Evolutionary conservation across 2,329 filamentous ascomycete genomes (phyloP).

Genomic region (Penicillium sp.): DNA sequence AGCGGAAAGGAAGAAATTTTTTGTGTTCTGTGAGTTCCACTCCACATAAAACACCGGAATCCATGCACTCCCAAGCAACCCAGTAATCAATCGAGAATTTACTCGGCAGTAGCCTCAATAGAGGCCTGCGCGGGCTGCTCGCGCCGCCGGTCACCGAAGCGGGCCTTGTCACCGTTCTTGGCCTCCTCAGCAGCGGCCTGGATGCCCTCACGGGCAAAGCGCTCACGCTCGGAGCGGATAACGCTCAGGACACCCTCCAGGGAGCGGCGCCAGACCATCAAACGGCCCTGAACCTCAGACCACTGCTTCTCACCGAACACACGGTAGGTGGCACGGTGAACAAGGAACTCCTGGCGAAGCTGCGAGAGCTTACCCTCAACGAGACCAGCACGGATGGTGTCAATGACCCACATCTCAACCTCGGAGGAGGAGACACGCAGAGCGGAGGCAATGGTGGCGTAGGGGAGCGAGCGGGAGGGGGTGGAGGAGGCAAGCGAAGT

Average conservation of each 20-base stretch:
- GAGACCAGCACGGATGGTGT: constrained; percentile 91
- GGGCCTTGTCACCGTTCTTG: constrained; percentile 30
- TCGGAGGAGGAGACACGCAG: constrained; percentile 80
- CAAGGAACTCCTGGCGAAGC: constrained; percentile 86
- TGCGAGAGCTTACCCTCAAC: constrained; percentile 97
- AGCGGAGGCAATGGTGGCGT: constrained; percentile 77
- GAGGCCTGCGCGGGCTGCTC: constrained; percentile 27
- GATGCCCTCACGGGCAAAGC: constrained; percentile 67
- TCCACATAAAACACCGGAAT: constrained; percentile 22
- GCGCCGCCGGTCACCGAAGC: constrained; percentile 34
- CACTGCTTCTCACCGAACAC: constrained; percentile 98
- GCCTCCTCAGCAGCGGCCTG: constrained; percentile 57
- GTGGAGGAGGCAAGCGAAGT: constrained; percentile 83
- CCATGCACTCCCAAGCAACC: constrained; percentile 17
- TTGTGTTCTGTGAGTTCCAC: constrained; percentile 20
- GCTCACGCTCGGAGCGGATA: constrained; percentile 76
- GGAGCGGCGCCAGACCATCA: constrained; percentile 88
- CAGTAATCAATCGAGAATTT: constrained; percentile 8
- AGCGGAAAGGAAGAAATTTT: constrained; percentile 20
- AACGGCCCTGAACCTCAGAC: constrained; percentile 84
- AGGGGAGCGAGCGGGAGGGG: constrained; percentile 83
- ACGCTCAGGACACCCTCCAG: constrained; percentile 76
- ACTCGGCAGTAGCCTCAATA: constrained; percentile 36
- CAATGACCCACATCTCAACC: constrained; percentile 98
- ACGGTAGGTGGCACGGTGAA: constrained; percentile 93